A percentile compares a stretch with the other conserved stretches of the same genome.
Conservation (phyloP, 129 eudicot genomes). For the Deinandra increscens region DNA sequence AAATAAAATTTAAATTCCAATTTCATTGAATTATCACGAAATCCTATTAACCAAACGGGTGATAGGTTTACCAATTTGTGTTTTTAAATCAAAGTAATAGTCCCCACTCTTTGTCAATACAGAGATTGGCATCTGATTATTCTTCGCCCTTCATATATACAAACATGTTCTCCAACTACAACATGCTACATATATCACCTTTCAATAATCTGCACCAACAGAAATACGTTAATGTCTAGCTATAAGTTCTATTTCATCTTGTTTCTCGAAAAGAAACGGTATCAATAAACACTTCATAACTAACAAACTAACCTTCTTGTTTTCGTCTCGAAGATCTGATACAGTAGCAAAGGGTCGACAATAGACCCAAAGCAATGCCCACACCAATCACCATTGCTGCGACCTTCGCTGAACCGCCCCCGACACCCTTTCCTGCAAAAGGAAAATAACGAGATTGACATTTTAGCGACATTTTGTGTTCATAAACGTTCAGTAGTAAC, state of each 20-base stretch:
- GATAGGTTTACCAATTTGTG: too few species aligned
- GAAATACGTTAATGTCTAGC: neutral
- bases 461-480: too few species aligned
- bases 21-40: too few species aligned
- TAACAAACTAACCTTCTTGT: constrained; percentile 39
- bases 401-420: constrained; percentile 33
- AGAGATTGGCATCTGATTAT: too few species aligned
- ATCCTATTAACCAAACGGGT: too few species aligned
- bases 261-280: neutral
- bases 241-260: neutral
- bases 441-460: too few species aligned
- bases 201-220: neutral
- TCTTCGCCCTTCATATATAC: too few species aligned
- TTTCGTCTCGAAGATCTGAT: constrained; percentile 38
- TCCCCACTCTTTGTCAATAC: too few species aligned
- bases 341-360: constrained; percentile 24
- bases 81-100: too few species aligned
- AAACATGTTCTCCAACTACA: too few species aligned
- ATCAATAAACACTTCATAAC: neutral
- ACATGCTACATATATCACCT: neutral
- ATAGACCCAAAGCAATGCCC: constrained; percentile 32
- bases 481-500: too few species aligned
- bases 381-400: constrained; percentile 59
- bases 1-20: too few species aligned
- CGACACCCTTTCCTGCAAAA: constrained; percentile 23